Evolutionary conservation across 2,329 filamentous ascomycete species (phyloP).

Genomic region (Pyrenophora seminiperda): DNA sequence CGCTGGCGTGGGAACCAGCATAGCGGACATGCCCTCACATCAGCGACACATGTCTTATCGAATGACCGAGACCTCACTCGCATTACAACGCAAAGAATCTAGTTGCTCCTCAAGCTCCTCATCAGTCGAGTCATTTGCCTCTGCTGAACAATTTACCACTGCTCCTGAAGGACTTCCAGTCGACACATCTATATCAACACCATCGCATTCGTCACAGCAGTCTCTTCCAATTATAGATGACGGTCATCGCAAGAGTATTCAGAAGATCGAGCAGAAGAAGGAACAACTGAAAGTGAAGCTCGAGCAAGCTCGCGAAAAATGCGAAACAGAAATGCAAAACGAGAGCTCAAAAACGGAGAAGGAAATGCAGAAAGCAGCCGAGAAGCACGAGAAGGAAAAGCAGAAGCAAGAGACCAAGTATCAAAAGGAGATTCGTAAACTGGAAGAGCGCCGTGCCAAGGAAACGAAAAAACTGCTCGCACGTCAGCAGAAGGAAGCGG

Average conservation of each 20-base stretch:
- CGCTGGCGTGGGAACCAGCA: slow-evolving; percentile 46
- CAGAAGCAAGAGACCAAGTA: slow-evolving; percentile 52
- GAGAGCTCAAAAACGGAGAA: slow-evolving; percentile 49
- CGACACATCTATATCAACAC: slow-evolving; percentile 32
- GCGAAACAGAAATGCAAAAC: slow-evolving; percentile 42
- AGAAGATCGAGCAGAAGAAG: slow-evolving; percentile 65
- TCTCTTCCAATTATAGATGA: slow-evolving; percentile 26
- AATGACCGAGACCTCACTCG: background rate
- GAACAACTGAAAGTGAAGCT: slow-evolving; percentile 65
- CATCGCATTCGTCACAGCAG: slow-evolving; percentile 34
- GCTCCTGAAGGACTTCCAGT: slow-evolving; percentile 39
- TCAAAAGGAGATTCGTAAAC: slow-evolving; percentile 60
- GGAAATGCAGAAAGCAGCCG: slow-evolving; percentile 64
- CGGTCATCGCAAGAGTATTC: slow-evolving; percentile 59
- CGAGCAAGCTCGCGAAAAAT: slow-evolving; percentile 60
- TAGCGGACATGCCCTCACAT: slow-evolving; percentile 38
- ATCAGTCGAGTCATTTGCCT: slow-evolving; percentile 48
- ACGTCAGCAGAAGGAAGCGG: slow-evolving; percentile 65
- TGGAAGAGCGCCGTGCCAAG: slow-evolving; percentile 68
- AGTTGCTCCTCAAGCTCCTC: slow-evolving; percentile 31
- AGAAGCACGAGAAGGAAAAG: slow-evolving; percentile 65
- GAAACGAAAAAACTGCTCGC: slow-evolving; percentile 69
- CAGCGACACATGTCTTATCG: slow-evolving; percentile 30
- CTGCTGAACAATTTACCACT: slow-evolving; percentile 50
- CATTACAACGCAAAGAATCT: slow-evolving; percentile 34